Conservation (phyloP, 441 rosid species). For the Populus tomentosa region DNA sequence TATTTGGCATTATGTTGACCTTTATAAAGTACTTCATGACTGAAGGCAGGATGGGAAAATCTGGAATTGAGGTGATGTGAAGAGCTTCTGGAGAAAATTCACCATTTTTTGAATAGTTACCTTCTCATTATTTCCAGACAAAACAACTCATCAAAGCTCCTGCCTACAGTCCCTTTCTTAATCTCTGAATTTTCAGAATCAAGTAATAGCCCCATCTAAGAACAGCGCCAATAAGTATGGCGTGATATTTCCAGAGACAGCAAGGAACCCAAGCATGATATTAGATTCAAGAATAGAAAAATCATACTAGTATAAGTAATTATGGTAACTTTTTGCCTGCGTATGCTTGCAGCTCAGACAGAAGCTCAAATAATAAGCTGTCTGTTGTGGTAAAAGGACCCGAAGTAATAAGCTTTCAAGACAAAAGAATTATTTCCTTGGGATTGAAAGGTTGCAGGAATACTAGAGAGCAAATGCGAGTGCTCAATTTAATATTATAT, state of each 20-base stretch:
- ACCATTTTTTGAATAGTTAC: conserved; percentile 27
- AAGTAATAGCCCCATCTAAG: conserved; percentile 85
- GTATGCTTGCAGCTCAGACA: conserved; percentile 70
- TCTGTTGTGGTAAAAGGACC: no score
- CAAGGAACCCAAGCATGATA: neutral
- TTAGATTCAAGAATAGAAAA: neutral
- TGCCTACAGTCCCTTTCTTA: conserved; percentile 55
- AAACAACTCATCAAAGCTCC: conserved; percentile 65
- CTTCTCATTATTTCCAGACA: conserved; percentile 51
- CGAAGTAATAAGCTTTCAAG: no score
- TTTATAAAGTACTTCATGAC: conserved; percentile 79
- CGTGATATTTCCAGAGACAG: conserved; percentile 3
- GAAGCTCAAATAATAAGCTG: no score
- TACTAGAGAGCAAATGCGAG: no score
- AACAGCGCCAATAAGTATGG: conserved; percentile 18
- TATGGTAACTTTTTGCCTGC: conserved; percentile 72
- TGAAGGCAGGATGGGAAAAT: conserved; percentile 80
- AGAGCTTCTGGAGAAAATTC: conserved; percentile 55
- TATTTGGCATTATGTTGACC: conserved; percentile 34
- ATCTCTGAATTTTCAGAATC: conserved; percentile 83
- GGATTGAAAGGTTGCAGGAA: no score
- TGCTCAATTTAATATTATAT: no score
- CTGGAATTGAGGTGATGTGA: conserved; percentile 51
- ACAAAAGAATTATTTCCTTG: no score
- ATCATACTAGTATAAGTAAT: conserved; percentile 59